These are phyloP conservation scores for Cornus suecica DNA, from an alignment of 148 eudicot species.

Conservation along the genomic window DNA sequence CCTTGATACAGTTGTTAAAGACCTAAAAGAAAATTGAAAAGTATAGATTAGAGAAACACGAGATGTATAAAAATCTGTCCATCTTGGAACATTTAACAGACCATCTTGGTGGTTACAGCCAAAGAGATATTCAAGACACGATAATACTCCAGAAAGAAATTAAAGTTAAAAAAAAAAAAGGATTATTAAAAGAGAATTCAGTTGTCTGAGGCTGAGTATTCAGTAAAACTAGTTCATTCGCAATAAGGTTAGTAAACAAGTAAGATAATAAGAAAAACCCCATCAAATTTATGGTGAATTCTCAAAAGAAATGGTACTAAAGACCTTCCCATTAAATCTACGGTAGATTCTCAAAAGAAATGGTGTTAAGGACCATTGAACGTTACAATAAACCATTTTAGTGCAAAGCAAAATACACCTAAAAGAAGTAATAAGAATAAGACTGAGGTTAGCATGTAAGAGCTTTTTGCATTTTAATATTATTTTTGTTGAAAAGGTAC, in stretches of 20 bases:
- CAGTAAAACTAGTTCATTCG: background rate
- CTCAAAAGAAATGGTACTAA: background rate
- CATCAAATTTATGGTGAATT: background rate
- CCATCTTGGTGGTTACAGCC: background rate
- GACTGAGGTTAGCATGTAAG: background rate
- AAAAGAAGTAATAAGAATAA: background rate
- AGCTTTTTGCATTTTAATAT: background rate
- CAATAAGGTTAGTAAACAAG: background rate
- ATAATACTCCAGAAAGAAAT: background rate
- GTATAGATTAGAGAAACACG: background rate
- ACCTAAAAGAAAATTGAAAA: constrained; percentile 32
- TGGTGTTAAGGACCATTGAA: background rate
- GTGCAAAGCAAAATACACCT: background rate
- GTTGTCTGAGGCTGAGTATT: background rate
- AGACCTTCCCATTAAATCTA: background rate
- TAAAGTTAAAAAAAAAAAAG: background rate
- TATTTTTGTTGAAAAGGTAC: no score
- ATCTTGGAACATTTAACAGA: background rate
- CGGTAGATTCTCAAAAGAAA: background rate
- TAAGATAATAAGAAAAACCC: background rate
- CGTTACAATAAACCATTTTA: background rate
- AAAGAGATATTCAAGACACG: background rate
- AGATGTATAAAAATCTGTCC: background rate
- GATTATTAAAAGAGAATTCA: background rate
- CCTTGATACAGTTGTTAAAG: constrained; percentile 51